Base-by-base conservation (phyloP, 2,329 filamentous ascomycete species). In the Hymenoscyphus repandus region DNA sequence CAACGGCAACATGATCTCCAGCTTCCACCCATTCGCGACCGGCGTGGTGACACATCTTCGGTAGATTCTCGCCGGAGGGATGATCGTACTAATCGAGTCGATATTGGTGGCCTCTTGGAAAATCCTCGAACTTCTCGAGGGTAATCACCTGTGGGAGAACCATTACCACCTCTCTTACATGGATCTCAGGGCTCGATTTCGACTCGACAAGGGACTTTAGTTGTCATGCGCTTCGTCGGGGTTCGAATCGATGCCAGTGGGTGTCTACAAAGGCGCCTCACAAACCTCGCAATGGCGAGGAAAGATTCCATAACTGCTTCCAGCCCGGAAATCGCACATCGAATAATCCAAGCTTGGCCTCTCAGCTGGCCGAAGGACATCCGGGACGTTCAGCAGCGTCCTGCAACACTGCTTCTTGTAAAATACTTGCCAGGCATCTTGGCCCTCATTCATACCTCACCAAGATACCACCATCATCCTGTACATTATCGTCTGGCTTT, bases 41-140 rank as follows among this genome's bases (percentile, higher is more conserved):
- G 65, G 52, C 62, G 63, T 37, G 61, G 64, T 33, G 56, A 60
- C 30, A 55, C 48, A 2, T 56, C 60, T 12, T 49, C 59, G n/a
- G 50, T 57, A 13, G 64, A 66, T 32, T 38, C 60, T 22, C 72
- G 70, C 66, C 62, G 74, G 7, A 57, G 59, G 39, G 76, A 78
- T 50, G 78, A 80, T 49, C 73, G 78, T 27, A 68, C 72, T 15
- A 67, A 72, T 34, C 74, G 81, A 13, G 75, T 84, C 44, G 79
- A 82, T 59, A 84, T 85, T 54, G 78, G 75, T 10, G 80, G 80
- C 1, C 71, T 81, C 61, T 79, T 86, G 61, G 82, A 81, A 57
- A 79, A 74, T 66, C 74, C 77, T 20, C 41, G 39, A 2, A 38
- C 31, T 22, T 33, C 45, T 31, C 20, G 45, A 11, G 50, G 32